phyloP scores from a whole-genome alignment of 1,139 yeast genomes.

The Diutina scorzettiae region DNA sequence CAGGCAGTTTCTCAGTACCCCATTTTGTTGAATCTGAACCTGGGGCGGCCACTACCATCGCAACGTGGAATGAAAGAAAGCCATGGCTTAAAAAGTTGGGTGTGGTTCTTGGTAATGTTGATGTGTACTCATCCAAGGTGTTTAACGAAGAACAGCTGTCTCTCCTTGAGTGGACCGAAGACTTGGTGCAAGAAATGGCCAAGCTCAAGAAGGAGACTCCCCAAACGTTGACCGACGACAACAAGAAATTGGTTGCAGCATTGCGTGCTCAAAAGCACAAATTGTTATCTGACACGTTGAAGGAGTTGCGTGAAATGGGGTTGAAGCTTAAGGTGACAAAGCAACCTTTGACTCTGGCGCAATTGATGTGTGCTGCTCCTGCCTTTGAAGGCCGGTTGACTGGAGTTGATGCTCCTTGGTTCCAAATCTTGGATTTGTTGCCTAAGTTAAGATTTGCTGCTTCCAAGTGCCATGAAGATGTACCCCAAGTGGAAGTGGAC shows the following conservation, averaged over 20 bases:
- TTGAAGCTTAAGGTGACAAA: constrained; percentile 53
- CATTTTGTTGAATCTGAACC: constrained; percentile 7
- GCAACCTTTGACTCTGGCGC: constrained; percentile 56
- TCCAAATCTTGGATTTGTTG: constrained; percentile 60
- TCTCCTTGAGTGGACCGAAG: constrained; percentile 41
- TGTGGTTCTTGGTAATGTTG: constrained; percentile 45
- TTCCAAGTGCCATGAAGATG: constrained; percentile 52
- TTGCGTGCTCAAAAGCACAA: constrained; percentile 73
- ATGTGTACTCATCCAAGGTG: constrained; percentile 25
- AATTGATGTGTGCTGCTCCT: constrained; percentile 43
- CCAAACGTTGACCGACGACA: constrained; percentile 50
- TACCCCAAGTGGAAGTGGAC: constrained; percentile 63
- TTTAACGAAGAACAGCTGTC: constrained; percentile 19
- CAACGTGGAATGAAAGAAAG: constrained; percentile 47
- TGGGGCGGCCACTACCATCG: constrained; percentile 11
- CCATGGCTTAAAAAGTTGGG: constrained; percentile 37
- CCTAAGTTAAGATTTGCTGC: constrained; percentile 69
- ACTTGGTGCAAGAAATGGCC: constrained; percentile 46
- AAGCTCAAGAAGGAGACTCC: constrained; percentile 72
- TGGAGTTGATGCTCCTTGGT: constrained; percentile 51
- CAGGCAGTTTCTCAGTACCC: background rate
- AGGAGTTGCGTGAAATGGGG: constrained; percentile 67
- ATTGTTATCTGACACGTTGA: constrained; percentile 62
- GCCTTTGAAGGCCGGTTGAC: constrained; percentile 30
- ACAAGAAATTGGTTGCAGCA: constrained; percentile 60